Evolutionary conservation across 768 basidiomycete genomes (phyloP).

Genomic region (Naganishia vaughanmartiniae): DNA sequence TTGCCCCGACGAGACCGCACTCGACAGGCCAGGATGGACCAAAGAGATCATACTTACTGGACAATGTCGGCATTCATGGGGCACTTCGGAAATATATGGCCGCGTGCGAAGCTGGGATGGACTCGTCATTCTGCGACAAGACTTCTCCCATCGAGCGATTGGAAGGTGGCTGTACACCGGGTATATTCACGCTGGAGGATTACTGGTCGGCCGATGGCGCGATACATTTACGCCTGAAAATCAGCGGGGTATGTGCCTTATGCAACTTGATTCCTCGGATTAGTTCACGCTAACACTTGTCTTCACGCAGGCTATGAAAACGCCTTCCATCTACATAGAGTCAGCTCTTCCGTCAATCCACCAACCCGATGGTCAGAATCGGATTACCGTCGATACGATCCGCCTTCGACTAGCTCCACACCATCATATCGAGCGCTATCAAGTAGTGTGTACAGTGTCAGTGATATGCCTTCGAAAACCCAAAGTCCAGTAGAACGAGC

Average conservation of each 20-base stretch:
- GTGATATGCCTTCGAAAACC: background rate
- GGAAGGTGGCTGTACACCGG: slow-evolving; percentile 49
- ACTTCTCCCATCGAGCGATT: slow-evolving; percentile 38
- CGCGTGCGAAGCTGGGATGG: slow-evolving; percentile 50
- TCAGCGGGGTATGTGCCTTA: slow-evolving; percentile 36
- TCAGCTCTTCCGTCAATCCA: slow-evolving; percentile 5
- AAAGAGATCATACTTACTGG: slow-evolving; percentile 49
- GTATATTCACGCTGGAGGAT: slow-evolving; percentile 49
- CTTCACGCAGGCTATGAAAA: slow-evolving; percentile 10
- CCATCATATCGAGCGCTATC: background rate
- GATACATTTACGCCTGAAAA: slow-evolving; percentile 49
- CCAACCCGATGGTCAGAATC: slow-evolving; percentile 11
- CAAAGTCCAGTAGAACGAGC: background rate
- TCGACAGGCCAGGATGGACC: slow-evolving; percentile 48
- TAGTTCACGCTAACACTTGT: too few species aligned
- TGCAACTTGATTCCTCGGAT: too few species aligned
- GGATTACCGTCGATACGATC: slow-evolving; percentile 16
- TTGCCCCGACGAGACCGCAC: slow-evolving; percentile 34
- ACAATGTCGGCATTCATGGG: slow-evolving; percentile 42
- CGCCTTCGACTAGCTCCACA: background rate
- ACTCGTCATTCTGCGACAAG: slow-evolving; percentile 39
- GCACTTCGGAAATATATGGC: slow-evolving; percentile 41
- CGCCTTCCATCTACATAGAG: slow-evolving; percentile 8
- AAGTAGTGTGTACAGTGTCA: background rate
- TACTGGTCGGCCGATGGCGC: slow-evolving; percentile 50